Evolutionary conservation across 2,329 filamentous ascomycete species (phyloP).

Genomic region (Chlorencoelia australis): DNA sequence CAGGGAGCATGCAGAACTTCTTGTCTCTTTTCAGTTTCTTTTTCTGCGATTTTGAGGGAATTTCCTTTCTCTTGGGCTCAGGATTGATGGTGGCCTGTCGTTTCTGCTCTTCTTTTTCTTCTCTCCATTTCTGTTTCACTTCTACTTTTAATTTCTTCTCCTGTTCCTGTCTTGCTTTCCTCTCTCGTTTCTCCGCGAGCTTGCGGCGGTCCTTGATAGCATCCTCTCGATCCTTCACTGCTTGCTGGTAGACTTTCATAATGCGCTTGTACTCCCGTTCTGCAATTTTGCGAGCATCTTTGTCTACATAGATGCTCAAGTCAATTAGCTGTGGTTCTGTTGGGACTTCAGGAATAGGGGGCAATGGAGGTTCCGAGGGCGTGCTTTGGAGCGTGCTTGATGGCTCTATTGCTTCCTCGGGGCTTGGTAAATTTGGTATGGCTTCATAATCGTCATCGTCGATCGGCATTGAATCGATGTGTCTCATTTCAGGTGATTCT

Average conservation of each 20-base stretch:
- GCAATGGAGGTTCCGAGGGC: conserved; percentile 32
- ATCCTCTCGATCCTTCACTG: conserved; percentile 56
- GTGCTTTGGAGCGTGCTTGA: neutral
- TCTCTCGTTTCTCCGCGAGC: conserved; percentile 42
- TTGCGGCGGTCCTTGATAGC: conserved; percentile 54
- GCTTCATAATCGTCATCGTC: conserved; percentile 21
- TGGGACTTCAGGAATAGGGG: conserved; percentile 42
- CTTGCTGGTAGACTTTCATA: conserved; percentile 55
- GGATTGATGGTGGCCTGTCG: conserved; percentile 15
- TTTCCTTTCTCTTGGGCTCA: conserved; percentile 21
- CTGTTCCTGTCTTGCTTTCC: conserved; percentile 31
- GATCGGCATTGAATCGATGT: conserved; percentile 33
- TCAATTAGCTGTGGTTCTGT: conserved; percentile 45
- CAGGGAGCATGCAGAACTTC: conserved; percentile 72
- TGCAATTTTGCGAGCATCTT: conserved; percentile 54
- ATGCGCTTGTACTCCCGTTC: conserved; percentile 56
- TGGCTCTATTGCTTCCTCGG: neutral
- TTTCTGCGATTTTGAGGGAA: conserved; percentile 18
- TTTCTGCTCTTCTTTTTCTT: conserved; percentile 26
- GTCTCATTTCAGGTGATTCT: conserved; percentile 24
- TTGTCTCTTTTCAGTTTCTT: conserved; percentile 28
- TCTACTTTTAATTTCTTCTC: conserved; percentile 29
- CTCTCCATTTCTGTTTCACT: conserved; percentile 25
- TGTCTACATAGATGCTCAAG: conserved; percentile 48
- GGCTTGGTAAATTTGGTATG: neutral